Percentiles rank a stretch among this genome's conserved stretches.
phyloP scores from a whole-genome alignment of 2,329 filamentous ascomycete species.

The Triangularia verruculosa region DNA sequence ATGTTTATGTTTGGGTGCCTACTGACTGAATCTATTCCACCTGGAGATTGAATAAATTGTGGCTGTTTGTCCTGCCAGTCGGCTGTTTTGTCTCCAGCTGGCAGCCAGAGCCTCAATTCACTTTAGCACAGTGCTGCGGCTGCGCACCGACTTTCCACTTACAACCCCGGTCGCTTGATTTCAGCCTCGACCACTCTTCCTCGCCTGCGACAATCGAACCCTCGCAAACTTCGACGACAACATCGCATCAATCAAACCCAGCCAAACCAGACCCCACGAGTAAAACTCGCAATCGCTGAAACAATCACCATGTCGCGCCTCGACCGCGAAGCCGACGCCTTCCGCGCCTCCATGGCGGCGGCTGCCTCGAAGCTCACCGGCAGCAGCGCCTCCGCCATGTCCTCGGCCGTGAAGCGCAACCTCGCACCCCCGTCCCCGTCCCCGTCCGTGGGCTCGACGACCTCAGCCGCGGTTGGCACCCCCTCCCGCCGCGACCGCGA shows the following conservation, averaged over 20 bases:
- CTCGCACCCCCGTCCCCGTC: conserved; percentile 62
- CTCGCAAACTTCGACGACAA: neutral
- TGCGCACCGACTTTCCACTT: neutral
- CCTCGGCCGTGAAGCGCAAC: conserved; percentile 45
- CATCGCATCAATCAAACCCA: neutral
- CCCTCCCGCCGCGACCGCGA: conserved; percentile 57
- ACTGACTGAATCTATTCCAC: no score
- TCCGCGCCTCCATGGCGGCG: conserved; percentile 59
- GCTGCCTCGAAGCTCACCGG: conserved; percentile 61
- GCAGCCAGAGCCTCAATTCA: neutral
- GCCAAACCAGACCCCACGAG: neutral
- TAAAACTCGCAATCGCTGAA: neutral
- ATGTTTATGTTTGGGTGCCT: neutral
- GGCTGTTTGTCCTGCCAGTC: neutral
- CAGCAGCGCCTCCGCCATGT: conserved; percentile 60
- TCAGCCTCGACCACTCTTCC: neutral
- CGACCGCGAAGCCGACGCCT: conserved; percentile 62
- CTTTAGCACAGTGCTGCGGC: neutral
- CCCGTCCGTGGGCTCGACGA: conserved; percentile 53
- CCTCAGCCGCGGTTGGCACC: conserved; percentile 54
- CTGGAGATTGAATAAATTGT: neutral
- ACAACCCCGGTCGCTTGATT: neutral
- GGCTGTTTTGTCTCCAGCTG: neutral
- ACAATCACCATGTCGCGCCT: conserved; percentile 52
- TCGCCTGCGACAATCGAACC: neutral